Evolutionary conservation across 1,139 yeast genomes (phyloP).

Genomic region (Geotrichum phurueaensis): DNA sequence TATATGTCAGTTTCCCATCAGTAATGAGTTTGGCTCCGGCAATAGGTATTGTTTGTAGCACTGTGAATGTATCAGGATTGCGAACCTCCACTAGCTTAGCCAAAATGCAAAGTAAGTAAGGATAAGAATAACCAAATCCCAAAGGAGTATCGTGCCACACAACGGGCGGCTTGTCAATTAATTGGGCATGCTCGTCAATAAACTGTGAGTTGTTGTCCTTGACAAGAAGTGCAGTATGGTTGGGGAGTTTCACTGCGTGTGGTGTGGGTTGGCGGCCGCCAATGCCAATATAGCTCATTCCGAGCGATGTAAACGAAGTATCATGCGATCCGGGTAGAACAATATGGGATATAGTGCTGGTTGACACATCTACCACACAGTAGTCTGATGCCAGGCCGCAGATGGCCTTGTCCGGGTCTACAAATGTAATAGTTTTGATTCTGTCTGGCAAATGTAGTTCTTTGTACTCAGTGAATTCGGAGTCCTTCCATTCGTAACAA

Average conservation of each 20-base stretch:
- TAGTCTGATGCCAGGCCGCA: conserved; percentile 33
- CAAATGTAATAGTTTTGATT: conserved; percentile 35
- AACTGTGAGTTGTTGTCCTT: conserved; percentile 26
- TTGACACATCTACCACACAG: conserved; percentile 25
- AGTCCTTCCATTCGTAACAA: conserved; percentile 38
- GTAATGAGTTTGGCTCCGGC: conserved; percentile 24
- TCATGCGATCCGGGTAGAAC: neutral
- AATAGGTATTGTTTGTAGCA: conserved; percentile 26
- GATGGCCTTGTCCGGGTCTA: conserved; percentile 34
- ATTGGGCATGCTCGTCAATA: conserved; percentile 23
- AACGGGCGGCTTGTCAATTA: conserved; percentile 22
- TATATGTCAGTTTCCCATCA: conserved; percentile 23
- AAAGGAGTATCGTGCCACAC: conserved; percentile 25
- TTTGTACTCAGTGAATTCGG: conserved; percentile 29
- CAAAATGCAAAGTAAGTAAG: conserved; percentile 31
- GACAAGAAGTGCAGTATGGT: conserved; percentile 26
- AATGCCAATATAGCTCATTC: conserved; percentile 25
- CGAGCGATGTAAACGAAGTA: conserved; percentile 1
- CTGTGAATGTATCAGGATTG: conserved; percentile 31
- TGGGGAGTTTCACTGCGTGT: conserved; percentile 18
- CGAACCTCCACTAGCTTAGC: conserved; percentile 28
- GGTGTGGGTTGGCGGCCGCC: conserved; percentile 21
- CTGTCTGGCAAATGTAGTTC: conserved; percentile 37
- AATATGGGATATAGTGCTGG: conserved; percentile 14
- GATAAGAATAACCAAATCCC: conserved; percentile 31